Evolutionary conservation across 495 filamentous ascomycete species (phyloP), one percentile per base, ranked within the genome.

Genomic region (Penicillium daleae): DNA sequence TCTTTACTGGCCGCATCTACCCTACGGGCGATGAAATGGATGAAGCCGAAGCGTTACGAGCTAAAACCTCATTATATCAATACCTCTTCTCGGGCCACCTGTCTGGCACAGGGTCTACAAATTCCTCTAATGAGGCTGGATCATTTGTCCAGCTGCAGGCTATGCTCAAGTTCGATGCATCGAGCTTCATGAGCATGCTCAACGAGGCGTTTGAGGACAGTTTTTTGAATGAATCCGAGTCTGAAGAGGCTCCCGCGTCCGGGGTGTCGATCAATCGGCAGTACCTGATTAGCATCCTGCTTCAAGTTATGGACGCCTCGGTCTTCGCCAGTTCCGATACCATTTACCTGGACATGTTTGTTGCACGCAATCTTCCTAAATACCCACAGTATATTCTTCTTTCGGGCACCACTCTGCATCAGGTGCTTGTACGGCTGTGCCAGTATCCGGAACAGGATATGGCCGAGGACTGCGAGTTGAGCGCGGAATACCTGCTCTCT

Each of bases 191-290:
- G 74, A 97, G 93, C 75, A 92, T 94, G 66, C 77, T 99, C 21
- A 98, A 99, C 66, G 95, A 99, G 76, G 95, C 95, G 9, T 99
- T 99, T 66, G 95, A 99, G 73, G 93, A 99, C 70, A 81, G 87
- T 7, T 99, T 96, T 63, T 82, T 99, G 54, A 98, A 97, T 69
- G 89, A 92, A 50, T 70, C 76, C 24, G 76, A 76, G 21, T 57
- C 66, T 22, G 77, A 78, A 10, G 77, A 78, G 22, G 63, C 52
- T 24, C 59, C 70, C 9, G 57, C 69, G 15, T 63, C 74, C 21
- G 87, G 88, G 2, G 74, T 89, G 37, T 91, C 89, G 8, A 87
- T 97, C 57, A 93, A 96, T 65, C 85, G 95, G 29, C 95, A 97
- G 75, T 93, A 92, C 71, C 82, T 99, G 56, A 84, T 97, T 61